Percentiles rank a stretch among this genome's conserved stretches.
These are phyloP conservation scores for Meredithiella fracta DNA, from an alignment of 2,329 filamentous ascomycete species.

Conservation along the genomic window DNA sequence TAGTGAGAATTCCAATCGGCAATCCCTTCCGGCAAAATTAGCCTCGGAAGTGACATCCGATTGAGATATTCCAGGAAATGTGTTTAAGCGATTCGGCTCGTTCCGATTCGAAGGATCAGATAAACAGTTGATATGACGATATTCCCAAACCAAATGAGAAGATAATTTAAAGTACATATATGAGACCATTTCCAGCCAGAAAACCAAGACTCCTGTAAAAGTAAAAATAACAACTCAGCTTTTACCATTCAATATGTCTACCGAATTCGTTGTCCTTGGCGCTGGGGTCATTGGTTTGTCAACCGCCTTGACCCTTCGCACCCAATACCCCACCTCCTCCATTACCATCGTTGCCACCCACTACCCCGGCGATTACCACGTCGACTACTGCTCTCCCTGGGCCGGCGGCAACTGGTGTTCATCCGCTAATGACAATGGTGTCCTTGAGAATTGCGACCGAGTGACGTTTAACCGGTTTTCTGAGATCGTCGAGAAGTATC, in stretches of 20 bases:
- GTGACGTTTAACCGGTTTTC: constrained; percentile 16
- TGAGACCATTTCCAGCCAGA: no score
- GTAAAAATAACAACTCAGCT: neutral
- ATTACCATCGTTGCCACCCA: constrained; percentile 58
- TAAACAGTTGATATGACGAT: neutral
- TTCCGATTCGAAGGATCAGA: neutral
- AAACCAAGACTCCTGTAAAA: no score
- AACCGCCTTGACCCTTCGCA: constrained; percentile 38
- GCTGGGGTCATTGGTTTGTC: constrained; percentile 49
- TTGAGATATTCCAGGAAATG: neutral
- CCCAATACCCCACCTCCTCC: constrained; percentile 26
- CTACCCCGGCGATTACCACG: constrained; percentile 72
- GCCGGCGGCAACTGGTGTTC: constrained; percentile 52
- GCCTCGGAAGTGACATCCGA: neutral
- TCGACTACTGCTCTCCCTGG: constrained; percentile 70
- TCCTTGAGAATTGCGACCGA: constrained; percentile 15
- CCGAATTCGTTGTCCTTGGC: constrained; percentile 22
- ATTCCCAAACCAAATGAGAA: neutral
- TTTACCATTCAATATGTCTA: no score
- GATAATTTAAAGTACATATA: no score
- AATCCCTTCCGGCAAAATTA: neutral
- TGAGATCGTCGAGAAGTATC: constrained; percentile 18
- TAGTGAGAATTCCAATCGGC: no score
- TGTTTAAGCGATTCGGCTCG: neutral
- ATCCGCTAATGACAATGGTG: constrained; percentile 33